Percentiles rank a stretch among this genome's conserved stretches.
phyloP scores from a whole-genome alignment of 805 yeast species.

The Candida pseudofarinosa region DNA sequence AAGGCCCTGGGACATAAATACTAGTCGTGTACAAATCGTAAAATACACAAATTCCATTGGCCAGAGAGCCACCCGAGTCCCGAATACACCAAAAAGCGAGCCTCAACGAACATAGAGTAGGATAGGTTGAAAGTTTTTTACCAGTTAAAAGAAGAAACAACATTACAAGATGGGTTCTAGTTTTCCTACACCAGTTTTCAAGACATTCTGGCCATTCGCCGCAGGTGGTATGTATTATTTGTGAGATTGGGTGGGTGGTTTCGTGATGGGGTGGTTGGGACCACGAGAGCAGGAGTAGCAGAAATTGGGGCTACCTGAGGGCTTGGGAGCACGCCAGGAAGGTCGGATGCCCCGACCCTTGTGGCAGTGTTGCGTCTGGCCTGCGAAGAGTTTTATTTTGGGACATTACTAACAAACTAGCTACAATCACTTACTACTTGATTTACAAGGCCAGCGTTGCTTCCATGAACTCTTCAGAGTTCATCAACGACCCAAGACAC shows the following conservation, averaged over 20 bases:
- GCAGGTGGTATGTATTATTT: constrained; percentile 62
- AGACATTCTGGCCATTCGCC: constrained; percentile 86
- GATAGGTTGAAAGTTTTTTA: background rate
- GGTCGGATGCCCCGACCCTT: no score
- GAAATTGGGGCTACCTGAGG: no score
- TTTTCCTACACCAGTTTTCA: constrained; percentile 52
- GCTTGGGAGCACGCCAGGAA: no score
- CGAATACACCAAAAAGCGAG: constrained; percentile 6
- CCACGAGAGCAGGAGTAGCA: no score
- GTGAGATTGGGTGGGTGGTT: background rate
- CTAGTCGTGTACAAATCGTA: background rate
- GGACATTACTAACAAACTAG: constrained; percentile 35
- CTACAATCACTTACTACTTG: constrained; percentile 63
- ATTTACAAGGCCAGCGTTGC: constrained; percentile 66
- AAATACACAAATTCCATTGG: constrained; percentile 8
- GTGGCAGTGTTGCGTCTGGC: no score
- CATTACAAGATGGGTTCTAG: constrained; percentile 29
- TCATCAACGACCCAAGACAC: constrained; percentile 92
- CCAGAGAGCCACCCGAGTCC: constrained; percentile 9
- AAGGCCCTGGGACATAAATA: no score
- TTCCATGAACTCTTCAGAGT: constrained; percentile 70
- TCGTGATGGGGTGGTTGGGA: no score
- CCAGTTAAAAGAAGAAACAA: background rate
- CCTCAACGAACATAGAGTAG: background rate
- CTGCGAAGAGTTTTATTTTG: no score